phyloP scores from a whole-genome alignment of 2,329 filamentous ascomycete species.

The Monosporascus sp. region DNA sequence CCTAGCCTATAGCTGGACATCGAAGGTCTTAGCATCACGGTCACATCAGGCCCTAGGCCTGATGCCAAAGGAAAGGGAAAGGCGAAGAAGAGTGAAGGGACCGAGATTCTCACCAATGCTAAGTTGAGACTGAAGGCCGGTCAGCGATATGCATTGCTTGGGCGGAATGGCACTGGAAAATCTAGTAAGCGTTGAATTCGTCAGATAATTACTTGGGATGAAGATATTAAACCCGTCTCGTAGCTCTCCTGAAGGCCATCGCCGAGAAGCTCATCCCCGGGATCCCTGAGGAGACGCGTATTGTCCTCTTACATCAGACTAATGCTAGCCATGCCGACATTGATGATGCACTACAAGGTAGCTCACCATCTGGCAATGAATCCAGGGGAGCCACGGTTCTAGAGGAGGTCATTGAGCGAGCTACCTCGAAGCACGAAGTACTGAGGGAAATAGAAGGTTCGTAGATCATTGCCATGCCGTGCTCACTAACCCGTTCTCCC shows the following conservation, averaged over 20 bases:
- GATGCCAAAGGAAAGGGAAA: slow-evolving; percentile 38
- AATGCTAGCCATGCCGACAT: slow-evolving; percentile 30
- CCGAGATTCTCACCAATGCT: slow-evolving; percentile 67
- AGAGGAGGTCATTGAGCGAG: slow-evolving; percentile 61
- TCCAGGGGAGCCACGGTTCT: slow-evolving; percentile 42
- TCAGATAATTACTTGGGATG: neutral
- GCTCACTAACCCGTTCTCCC: neutral
- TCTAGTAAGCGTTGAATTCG: slow-evolving; percentile 50
- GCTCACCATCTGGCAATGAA: slow-evolving; percentile 1
- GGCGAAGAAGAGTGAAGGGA: slow-evolving; percentile 42
- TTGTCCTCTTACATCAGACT: slow-evolving; percentile 67
- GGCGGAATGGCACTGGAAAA: slow-evolving; percentile 78
- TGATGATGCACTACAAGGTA: slow-evolving; percentile 20
- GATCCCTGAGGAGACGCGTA: slow-evolving; percentile 58
- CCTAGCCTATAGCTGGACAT: slow-evolving; percentile 53
- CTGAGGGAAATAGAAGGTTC: slow-evolving; percentile 56
- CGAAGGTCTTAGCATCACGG: slow-evolving; percentile 65
- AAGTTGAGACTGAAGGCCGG: slow-evolving; percentile 68
- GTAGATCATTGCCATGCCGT: slow-evolving; percentile 5
- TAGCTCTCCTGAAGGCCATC: slow-evolving; percentile 68
- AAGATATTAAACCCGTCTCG: neutral
- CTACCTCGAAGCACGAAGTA: slow-evolving; percentile 49
- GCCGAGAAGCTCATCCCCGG: slow-evolving; percentile 75
- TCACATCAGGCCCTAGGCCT: slow-evolving; percentile 38
- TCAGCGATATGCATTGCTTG: slow-evolving; percentile 70